Evolutionary conservation across 805 yeast species (phyloP), one percentile per base, ranked within the genome.

Genomic region (Ogataea sp.): DNA sequence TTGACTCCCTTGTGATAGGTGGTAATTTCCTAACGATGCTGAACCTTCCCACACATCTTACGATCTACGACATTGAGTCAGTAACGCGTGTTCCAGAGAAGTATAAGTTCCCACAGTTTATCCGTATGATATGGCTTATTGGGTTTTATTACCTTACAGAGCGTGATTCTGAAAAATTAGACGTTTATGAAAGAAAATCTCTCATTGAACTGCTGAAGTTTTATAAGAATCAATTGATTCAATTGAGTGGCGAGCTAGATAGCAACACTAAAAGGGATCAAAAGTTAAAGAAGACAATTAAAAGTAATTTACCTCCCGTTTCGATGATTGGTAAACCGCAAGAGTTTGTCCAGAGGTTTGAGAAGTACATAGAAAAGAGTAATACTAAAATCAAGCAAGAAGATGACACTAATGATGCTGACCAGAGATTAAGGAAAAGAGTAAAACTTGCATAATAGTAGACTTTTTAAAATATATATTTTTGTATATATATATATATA

Each of bases 1-100:
- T 64, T 14, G 95, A 88, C 53, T 75, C 94, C 0, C 61, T 87
- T 2, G 87, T 88, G 3, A 73, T 88, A 40, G 96, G 96, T 2
- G 97, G 97, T 0, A 88, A 88, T 55, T 88, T 80, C 55, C 62
- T 88, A 21, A 85, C 94, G 1, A 53, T 77, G 31, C 60, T 74
- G 39, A 80, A 80, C 50, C 59, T 86, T 45, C 64, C 67, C 17
- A 79, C 70, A 46, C 95, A 88, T 53, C 53, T 85, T 29, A 64
- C 64, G 36, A 71, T 86, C 8, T 73, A 72, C 39, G 64, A 70
- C 8, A 67, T 88, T 24, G 97, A 88, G 54, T 62, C 65, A 36
- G 55, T 56, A 8, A 84, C 94, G 1, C 73, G 73, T 44, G 96
- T 88, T 4, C 88, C 88, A 0, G 69, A 75, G 37, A 76, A 77